Conservation (phyloP, 768 basidiomycete species). For the Calocybe cyanea region DNA sequence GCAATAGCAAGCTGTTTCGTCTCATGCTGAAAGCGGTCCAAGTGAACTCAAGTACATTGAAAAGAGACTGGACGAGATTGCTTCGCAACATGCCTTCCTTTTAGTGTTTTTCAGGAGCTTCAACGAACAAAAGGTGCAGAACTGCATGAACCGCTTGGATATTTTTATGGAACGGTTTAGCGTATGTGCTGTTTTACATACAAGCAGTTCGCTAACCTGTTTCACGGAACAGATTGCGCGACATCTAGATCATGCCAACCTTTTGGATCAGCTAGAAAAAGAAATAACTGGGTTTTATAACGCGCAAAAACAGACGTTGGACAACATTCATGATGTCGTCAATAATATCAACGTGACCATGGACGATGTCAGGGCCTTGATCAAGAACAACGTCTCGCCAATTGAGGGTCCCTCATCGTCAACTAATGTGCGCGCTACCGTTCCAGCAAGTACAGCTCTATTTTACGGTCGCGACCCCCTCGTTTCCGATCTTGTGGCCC, state of each 20-base stretch:
- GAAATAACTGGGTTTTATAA: slow-evolving; percentile 6
- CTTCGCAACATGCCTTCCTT: too few relatives aligned
- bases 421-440: not conserved
- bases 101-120: slow-evolving; percentile 3
- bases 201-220: too few relatives aligned
- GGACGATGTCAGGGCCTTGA: not conserved
- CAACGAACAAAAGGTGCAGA: slow-evolving; percentile 1
- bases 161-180: slow-evolving; percentile 5
- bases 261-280: too few relatives aligned
- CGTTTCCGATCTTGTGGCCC: slow-evolving; percentile 14
- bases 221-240: slow-evolving; percentile 7
- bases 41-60: too few relatives aligned
- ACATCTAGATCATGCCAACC: not conserved
- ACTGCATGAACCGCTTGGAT: slow-evolving; percentile 3
- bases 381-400: not conserved
- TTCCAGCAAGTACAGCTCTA: slow-evolving; percentile 14
- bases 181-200: not conserved
- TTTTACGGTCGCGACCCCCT: slow-evolving; percentile 19
- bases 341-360: too few relatives aligned
- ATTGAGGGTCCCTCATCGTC: too few relatives aligned
- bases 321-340: too few relatives aligned
- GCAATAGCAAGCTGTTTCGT: too few relatives aligned
- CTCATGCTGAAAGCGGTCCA: too few relatives aligned
- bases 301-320: not conserved
- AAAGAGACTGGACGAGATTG: too few relatives aligned